Evolutionary conservation across 176 grass and related monocot genomes (phyloP), one percentile per base, ranked within the genome.

Genomic region (Oryza brachyantha): DNA sequence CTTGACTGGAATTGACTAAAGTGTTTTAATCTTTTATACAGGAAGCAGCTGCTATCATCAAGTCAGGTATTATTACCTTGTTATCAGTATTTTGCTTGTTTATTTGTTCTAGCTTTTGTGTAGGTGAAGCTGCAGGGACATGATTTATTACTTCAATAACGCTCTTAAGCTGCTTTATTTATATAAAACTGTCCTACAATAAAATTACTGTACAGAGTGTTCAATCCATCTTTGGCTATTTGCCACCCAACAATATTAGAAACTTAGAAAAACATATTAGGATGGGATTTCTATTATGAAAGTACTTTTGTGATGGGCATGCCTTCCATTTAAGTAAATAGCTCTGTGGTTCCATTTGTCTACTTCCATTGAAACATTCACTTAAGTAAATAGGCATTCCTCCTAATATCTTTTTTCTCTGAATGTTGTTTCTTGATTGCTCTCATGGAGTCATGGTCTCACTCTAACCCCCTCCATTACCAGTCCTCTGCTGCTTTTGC

Each of bases 21-120:
- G 46, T 89, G 27, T 40, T 83, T 61, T 72, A 21, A 67, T 88
- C 59, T 29, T 57, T 71, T 71, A 43, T 81, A 81, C 88, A 97
- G 94, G 91, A 91, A 85, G 39, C 94, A 86, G 61, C 62, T 93
- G 36, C 66, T 21, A 75, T 91, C 89, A 35, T 89, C 86, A 34
- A 66, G 75, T 79, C 91, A 91, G 91, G 94, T 97, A 89, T 52
- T 64, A 27, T 43, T 32, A 22, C 5, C 48, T 66, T 41, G 3
- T 13, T 77, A 75, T 24, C 2, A 45, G 13, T 31, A 24, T 28
- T 67, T 39, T 36, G 38, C 40, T 27, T 64, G 8, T 68, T 84
- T 16, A 58, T 12, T 68, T 25, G 50, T 68, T 66, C 3, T 37
- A 52, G 27, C 45, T 31, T 76, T 27, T 65, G 43, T 82, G 22